Base-by-base conservation (phyloP, 306 rosid genomes). In the Acmispon strigosus region DNA sequence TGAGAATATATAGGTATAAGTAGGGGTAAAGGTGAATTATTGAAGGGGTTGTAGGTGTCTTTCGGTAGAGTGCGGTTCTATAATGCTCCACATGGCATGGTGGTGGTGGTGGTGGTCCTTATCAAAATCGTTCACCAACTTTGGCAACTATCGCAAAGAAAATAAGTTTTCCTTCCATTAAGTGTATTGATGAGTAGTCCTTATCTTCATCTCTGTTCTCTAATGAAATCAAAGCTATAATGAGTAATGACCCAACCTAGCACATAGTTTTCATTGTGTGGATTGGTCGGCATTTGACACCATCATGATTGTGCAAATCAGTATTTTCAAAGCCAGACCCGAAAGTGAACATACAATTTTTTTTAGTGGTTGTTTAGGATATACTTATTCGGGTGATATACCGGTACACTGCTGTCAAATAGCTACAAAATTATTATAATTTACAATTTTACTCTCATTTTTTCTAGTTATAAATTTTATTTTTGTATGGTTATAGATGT, bases 91-190 rank as follows among this genome's bases (percentile, higher is more conserved):
- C 65, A 64, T 56, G 85, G 62, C 37, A 42, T 44, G 45, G 60
- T 75, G 10, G 50, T 72, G 83, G 50, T 72, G 83, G 24, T 27
- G 32, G 86, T 8, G 69, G 84, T 85, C 83, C 67, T 74, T 87
- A 63, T 90, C 81, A 78, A 8, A 24, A 37, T 47, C 34, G 66
- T 27, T 51, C 79, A 56, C 71, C 73, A 68, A 41, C 72, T 45
- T 57, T 58, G 69, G 74, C 63, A 59, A 29, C 78, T 72, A 50
- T 49, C 24, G 22, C 8, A 47, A 66, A 64, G 55, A 59, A 27
- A 72, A 16, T 49, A 66, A 57, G 39, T 13, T 79, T 66, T 73
- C 45, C 24, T 42, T 64, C 75, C 75, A 72, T 58, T 66, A 66
- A 22, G 48, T 57, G 47, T 39, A 32, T 17, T 22, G 14, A 37